These are phyloP conservation scores for Tylopilus sp. DNA, from an alignment of 1,284 basidiomycete genomes.

Conservation along the genomic window DNA sequence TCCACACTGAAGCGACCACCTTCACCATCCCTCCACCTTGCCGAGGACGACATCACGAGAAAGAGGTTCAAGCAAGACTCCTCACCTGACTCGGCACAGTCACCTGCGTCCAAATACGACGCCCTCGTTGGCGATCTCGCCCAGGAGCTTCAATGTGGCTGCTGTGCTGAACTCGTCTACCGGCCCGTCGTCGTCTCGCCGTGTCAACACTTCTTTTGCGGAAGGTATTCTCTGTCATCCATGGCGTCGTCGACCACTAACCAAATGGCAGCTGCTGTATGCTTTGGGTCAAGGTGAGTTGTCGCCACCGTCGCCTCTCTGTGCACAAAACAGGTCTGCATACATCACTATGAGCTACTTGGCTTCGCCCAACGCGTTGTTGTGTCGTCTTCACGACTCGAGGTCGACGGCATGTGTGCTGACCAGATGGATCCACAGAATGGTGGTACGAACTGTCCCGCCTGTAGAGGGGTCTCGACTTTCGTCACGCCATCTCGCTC, in stretches of 20 bases:
- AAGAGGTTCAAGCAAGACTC: conserved; percentile 58
- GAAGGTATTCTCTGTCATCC: conserved; percentile 51
- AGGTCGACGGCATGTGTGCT: not conserved
- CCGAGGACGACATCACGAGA: conserved; percentile 45
- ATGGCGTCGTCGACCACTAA: conserved; percentile 7
- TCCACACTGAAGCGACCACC: conserved; percentile 58
- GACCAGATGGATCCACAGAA: conserved; percentile 47
- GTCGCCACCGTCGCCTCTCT: not conserved
- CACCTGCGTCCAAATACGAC: conserved; percentile 25
- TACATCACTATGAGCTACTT: not conserved
- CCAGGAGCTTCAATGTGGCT: conserved; percentile 76
- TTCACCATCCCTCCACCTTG: conserved; percentile 53
- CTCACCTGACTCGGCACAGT: conserved; percentile 20
- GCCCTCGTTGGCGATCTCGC: conserved; percentile 57
- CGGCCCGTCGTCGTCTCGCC: conserved; percentile 71
- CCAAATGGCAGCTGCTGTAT: conserved; percentile 57
- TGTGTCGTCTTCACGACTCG: not conserved
- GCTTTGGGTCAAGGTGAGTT: conserved; percentile 74
- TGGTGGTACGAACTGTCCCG: conserved; percentile 74
- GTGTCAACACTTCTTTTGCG: conserved; percentile 83
- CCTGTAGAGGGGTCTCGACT: conserved; percentile 64
- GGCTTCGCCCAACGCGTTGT: not conserved
- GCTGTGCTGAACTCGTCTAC: conserved; percentile 74
- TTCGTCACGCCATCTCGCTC: conserved; percentile 64
- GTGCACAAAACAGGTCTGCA: conserved; percentile 3